Evolutionary conservation across 495 filamentous ascomycete genomes (phyloP), one percentile per base, ranked within the genome.

Genomic region (Neurospora intermedia): DNA sequence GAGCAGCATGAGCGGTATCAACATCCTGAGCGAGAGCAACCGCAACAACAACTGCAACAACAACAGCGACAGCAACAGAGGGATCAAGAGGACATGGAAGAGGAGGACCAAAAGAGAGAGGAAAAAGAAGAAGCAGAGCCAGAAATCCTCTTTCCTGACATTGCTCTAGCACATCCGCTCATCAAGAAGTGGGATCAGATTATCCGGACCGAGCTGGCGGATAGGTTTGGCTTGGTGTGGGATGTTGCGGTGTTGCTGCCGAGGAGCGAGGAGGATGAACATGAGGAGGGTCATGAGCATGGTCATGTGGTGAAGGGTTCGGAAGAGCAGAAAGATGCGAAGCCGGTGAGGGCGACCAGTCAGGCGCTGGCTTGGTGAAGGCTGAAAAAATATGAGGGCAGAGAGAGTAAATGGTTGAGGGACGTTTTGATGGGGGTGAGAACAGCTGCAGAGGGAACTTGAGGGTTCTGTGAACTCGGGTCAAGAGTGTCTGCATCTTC

Each of bases 141-240:
- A 43, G 80, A 80, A 5, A 75, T 87, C 23, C 78, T 84, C 6
- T 85, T 88, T 71, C 75, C 80, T 69, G 84, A 87, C 72, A 85
- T 92, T 38, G 90, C 87, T 3, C 83, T 78, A 23, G 83, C 84
- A 42, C 91, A 92, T 78, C 91, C 91, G 31, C 40, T 91, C 48
- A 72, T 92, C 38, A 75, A 39, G 74, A 87, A 83, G 76, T 92
- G 91, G 91, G 79, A 78, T 27, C 73, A 66, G 23, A 78, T 84
- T 16, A 81, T 89, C 4, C 69, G 78, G 10, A 76, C 76, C 11
- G 83, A 89, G 77, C 13, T 66, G 27, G 82, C 82, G 27, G 72
- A 71, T 74, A 79, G 75, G 69, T 86, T 83, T 81, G 76, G 80
- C 6, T 62, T 87, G 59, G 77, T 84, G 73, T 75, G 77, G 83